These are phyloP conservation scores for Hyaloscypha variabilis DNA, from an alignment of 495 filamentous ascomycete species.

Conservation along the genomic window DNA sequence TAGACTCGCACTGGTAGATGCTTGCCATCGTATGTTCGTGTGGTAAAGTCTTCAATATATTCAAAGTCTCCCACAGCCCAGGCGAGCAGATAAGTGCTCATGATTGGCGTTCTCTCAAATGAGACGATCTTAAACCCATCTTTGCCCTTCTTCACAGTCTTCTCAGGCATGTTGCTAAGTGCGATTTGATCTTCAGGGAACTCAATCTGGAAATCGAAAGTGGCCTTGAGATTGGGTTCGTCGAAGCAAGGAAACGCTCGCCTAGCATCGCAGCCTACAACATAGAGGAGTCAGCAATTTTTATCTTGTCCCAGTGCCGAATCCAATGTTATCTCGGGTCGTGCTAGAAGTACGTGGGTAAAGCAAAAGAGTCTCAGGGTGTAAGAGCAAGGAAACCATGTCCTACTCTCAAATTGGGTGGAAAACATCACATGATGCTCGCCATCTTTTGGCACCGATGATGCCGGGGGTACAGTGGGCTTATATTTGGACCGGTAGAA, in stretches of 20 bases:
- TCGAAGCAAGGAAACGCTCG: slow-evolving; percentile 97
- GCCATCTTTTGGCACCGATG: slow-evolving; percentile 74
- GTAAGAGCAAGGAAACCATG: no score
- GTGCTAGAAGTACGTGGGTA: no score
- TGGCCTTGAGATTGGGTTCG: slow-evolving; percentile 94
- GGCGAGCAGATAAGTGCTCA: slow-evolving; percentile 97
- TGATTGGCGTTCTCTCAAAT: slow-evolving; percentile 85
- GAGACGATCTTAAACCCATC: slow-evolving; percentile 74
- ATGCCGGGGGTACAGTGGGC: slow-evolving; percentile 65
- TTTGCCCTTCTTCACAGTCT: slow-evolving; percentile 60
- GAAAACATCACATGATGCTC: slow-evolving; percentile 91
- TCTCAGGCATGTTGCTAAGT: slow-evolving; percentile 86
- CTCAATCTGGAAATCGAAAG: slow-evolving; percentile 91
- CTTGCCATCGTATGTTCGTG: slow-evolving; percentile 85
- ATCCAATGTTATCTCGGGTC: no score
- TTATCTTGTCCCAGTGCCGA: no score
- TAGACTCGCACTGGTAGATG: slow-evolving; percentile 93
- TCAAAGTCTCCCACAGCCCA: slow-evolving; percentile 98
- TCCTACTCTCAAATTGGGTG: slow-evolving; percentile 98
- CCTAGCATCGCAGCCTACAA: slow-evolving; percentile 91
- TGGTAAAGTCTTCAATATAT: slow-evolving; percentile 87
- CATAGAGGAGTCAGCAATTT: no score
- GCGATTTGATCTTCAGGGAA: slow-evolving; percentile 84
- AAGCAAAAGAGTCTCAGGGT: no score
- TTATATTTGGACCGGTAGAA: slow-evolving; percentile 97